phyloP scores from a whole-genome alignment of 768 basidiomycete genomes.

The Tephrocybe sp. region DNA sequence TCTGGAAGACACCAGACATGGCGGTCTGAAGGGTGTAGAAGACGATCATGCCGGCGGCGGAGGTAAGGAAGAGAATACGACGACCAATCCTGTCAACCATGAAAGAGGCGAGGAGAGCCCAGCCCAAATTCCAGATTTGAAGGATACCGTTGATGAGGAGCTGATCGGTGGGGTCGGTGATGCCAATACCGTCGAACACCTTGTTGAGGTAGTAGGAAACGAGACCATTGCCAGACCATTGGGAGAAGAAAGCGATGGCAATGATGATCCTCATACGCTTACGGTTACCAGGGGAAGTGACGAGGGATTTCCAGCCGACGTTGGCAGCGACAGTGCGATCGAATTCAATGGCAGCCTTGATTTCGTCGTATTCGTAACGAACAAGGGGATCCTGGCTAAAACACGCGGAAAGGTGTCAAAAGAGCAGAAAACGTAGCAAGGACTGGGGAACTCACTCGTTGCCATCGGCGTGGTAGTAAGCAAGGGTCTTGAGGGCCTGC shows the following conservation, averaged over 20 bases:
- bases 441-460: conserved; percentile 39
- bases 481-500: conserved; percentile 66
- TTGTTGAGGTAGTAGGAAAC: conserved; percentile 80
- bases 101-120: conserved; percentile 56
- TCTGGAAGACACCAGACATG: conserved; percentile 55
- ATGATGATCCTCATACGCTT: conserved; percentile 75
- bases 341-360: conserved; percentile 71
- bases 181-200: conserved; percentile 68
- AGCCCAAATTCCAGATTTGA: conserved; percentile 76
- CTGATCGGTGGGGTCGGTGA: conserved; percentile 58
- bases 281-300: conserved; percentile 67
- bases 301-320: conserved; percentile 68
- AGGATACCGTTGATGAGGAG: conserved; percentile 85
- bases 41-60: conserved; percentile 54
- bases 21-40: conserved; percentile 70
- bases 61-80: conserved; percentile 66
- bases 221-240: conserved; percentile 85
- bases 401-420: background rate
- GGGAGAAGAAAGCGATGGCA: conserved; percentile 79
- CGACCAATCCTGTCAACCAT: conserved; percentile 67
- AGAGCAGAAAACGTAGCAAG: no score
- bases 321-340: conserved; percentile 58
- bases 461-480: conserved; percentile 82
- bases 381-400: conserved; percentile 61
- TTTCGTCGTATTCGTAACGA: conserved; percentile 74